These are phyloP conservation scores for Phaeoacremonium minimum DNA, from an alignment of 2,329 filamentous ascomycete genomes.

Conservation along the genomic window DNA sequence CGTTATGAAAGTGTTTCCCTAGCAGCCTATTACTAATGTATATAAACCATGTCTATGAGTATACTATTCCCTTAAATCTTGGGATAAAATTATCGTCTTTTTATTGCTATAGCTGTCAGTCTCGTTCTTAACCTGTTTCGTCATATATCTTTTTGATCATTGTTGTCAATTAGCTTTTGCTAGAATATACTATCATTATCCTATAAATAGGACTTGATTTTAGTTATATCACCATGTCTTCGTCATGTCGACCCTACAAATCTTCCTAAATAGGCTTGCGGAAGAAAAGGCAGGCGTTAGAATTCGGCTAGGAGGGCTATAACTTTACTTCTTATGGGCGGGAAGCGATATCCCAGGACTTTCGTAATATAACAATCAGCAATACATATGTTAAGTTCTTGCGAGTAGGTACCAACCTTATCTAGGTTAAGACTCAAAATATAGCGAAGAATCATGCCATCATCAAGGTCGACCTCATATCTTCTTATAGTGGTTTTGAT, in stretches of 20 bases:
- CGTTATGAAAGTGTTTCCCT: not conserved
- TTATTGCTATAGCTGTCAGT: not conserved
- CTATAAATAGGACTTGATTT: not conserved
- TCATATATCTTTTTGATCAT: not conserved
- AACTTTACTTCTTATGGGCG: not conserved
- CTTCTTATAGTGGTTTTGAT: not conserved
- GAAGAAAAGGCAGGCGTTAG: not conserved
- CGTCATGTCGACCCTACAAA: not conserved
- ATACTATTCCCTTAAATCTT: not conserved
- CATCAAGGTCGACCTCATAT: not conserved
- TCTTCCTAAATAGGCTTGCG: not conserved
- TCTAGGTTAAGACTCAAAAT: not conserved
- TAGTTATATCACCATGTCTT: not conserved
- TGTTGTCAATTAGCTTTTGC: not conserved
- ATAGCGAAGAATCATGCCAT: not conserved
- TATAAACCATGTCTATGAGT: not conserved
- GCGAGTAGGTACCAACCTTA: not conserved
- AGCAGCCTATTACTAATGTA: not conserved
- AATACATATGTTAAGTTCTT: not conserved
- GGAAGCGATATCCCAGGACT: not conserved
- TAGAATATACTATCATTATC: not conserved
- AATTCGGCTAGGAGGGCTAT: not conserved
- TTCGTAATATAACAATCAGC: not conserved
- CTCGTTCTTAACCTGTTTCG: not conserved
- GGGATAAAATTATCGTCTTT: not conserved